Base-by-base conservation (phyloP, 305 asterid genomes). In the Petunia hybrid region DNA sequence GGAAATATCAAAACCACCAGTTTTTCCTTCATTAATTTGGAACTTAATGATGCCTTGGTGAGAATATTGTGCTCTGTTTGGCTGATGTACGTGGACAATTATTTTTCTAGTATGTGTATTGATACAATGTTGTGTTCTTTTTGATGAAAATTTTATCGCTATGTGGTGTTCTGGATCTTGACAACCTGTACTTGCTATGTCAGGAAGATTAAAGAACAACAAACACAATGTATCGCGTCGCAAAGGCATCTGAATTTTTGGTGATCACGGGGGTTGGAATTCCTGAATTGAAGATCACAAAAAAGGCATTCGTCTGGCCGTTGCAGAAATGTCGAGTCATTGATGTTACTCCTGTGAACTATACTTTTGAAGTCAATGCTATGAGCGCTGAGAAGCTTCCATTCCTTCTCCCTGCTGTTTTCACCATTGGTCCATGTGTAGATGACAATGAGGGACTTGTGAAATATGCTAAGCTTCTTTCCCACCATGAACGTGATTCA, bases 201-300 rank as follows among this genome's bases (percentile, higher is more conserved):
- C 46, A 70, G 77, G 60, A 70, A 70, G 42, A 70, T 45, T 59
- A 46, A 70, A 38, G 10, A 70, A 31, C 42, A 22, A 22, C 42
- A 70, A 22, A 70, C 42, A 57, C n/a, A 35, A 4, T 6, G 22
- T 57, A n/a, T 35, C 63, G 4, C 35, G 3, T 57, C 2, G 62
- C 62, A 57, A 57, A 3, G 62, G 35, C 62, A n/a, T 57, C 35
- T 57, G 62, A 57, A 5, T 57, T 57, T 2, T 3, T 57, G 35
- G 62, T 57, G 35, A 57, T 57, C 6, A 14, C 62, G 0, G 62
- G 62, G 4, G n/a, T n/a, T n/a, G 62, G 62, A 4, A 57, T 57
- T 57, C 0, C 14, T 57, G 62, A 57, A n/a, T 8, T 57, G 35
- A 57, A 57, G 9, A 57, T 57, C 35, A n/a, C 62, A 14, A 57